phyloP scores from a whole-genome alignment of 352 stramenopile genomes.

The Phytophthora fragariae region DNA sequence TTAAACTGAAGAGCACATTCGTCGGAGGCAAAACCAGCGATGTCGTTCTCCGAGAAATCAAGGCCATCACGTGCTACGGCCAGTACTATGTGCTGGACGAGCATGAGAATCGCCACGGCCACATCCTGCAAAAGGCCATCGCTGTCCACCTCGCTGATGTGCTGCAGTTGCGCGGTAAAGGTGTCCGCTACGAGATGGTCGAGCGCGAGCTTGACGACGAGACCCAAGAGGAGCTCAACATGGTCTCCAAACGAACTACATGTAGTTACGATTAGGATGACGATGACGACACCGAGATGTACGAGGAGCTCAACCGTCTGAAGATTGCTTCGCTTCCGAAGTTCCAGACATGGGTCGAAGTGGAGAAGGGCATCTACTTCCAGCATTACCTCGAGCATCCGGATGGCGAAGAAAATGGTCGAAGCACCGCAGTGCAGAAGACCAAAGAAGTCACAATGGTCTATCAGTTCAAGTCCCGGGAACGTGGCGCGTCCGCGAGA shows the following conservation, averaged over 20 bases:
- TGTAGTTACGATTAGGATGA: slow-evolving; percentile 18
- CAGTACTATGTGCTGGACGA: slow-evolving; percentile 39
- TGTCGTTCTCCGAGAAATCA: slow-evolving; percentile 36
- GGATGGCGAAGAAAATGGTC: slow-evolving; percentile 5
- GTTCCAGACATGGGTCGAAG: slow-evolving; percentile 53
- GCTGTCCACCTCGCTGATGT: slow-evolving; percentile 44
- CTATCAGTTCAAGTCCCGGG: slow-evolving; percentile 28
- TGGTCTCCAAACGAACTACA: slow-evolving; percentile 8
- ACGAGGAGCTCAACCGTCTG: slow-evolving; percentile 45
- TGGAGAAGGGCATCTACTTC: slow-evolving; percentile 40
- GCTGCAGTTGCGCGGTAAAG: slow-evolving; percentile 40
- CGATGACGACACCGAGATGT: slow-evolving; percentile 29
- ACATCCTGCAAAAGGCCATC: slow-evolving; percentile 58
- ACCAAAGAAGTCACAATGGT: slow-evolving; percentile 27
- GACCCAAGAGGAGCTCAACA: slow-evolving; percentile 13
- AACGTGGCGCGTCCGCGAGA: slow-evolving; percentile 33
- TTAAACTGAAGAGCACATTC: slow-evolving; percentile 14
- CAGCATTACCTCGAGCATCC: slow-evolving; percentile 25
- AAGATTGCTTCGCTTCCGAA: slow-evolving; percentile 46
- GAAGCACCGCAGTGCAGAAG: slow-evolving; percentile 10
- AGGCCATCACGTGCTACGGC: slow-evolving; percentile 39
- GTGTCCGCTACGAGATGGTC: slow-evolving; percentile 48
- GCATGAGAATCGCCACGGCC: slow-evolving; percentile 37
- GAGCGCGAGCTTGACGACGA: slow-evolving; percentile 38
- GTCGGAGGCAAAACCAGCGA: slow-evolving; percentile 26